Percentiles rank a stretch among this genome's conserved stretches.
phyloP scores from a whole-genome alignment of 1,284 basidiomycete genomes.

The Mycosarcoma maydis region DNA sequence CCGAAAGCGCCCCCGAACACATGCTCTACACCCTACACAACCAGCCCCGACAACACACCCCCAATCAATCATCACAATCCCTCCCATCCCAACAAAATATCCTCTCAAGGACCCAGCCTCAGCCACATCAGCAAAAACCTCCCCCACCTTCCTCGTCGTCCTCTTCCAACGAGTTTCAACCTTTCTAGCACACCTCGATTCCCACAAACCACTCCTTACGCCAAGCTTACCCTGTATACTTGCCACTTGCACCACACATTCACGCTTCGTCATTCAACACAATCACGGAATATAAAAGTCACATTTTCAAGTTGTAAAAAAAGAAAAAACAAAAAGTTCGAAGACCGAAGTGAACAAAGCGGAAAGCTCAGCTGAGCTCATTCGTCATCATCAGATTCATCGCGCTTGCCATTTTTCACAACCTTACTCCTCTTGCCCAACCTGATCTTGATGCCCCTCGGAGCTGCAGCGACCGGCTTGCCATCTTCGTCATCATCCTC shows the following conservation, averaged over 20 bases:
- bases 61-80: no score
- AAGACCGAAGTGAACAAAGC: no score
- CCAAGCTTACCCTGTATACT: no score
- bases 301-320: no score
- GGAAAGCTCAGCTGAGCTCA: not conserved
- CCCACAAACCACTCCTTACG: not conserved
- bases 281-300: no score
- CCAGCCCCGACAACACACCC: no score
- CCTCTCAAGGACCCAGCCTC: no score
- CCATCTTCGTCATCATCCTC: conserved; percentile 39
- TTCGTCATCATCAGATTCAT: conserved; percentile 33
- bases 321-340: no score
- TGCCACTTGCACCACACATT: not conserved
- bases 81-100: no score
- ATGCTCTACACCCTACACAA: conserved; percentile 5
- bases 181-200: conserved; percentile 6
- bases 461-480: conserved; percentile 18
- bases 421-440: conserved; percentile 35
- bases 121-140: not conserved
- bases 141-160: conserved; percentile 1
- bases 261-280: no score
- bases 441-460: conserved; percentile 48
- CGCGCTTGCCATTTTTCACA: conserved; percentile 16
- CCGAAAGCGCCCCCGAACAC: conserved; percentile 14
- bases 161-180: conserved; percentile 13